These are phyloP conservation scores for Endocarpon pusillum DNA, from an alignment of 495 filamentous ascomycete genomes.

Conservation along the genomic window DNA sequence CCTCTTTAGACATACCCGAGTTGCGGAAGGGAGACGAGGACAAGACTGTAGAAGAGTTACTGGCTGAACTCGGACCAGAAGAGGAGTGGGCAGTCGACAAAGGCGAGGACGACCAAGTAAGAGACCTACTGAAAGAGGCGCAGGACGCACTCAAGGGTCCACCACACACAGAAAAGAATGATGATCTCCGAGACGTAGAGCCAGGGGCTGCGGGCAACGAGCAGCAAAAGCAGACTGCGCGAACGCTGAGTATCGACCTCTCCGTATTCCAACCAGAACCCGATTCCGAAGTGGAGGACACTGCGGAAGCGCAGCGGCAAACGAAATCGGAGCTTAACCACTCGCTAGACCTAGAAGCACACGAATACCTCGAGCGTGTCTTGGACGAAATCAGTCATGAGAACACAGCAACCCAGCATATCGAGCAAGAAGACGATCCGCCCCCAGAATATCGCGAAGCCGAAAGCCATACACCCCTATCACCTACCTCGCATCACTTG, in stretches of 20 bases:
- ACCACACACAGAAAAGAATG: constrained; percentile 1
- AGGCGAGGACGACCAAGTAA: constrained; percentile 13
- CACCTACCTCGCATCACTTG: background rate
- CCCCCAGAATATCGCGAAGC: constrained; percentile 1
- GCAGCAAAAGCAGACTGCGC: background rate
- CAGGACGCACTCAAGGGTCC: constrained; percentile 1
- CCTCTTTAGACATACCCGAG: constrained; percentile 1
- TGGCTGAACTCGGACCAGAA: constrained; percentile 19
- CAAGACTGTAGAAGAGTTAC: constrained; percentile 19
- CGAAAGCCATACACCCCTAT: no score
- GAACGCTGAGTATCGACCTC: background rate
- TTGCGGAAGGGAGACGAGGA: constrained; percentile 8
- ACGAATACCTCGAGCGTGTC: constrained; percentile 8
- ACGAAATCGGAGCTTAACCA: no score
- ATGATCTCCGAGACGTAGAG: constrained; percentile 8
- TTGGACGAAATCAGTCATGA: constrained; percentile 8
- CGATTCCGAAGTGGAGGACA: background rate
- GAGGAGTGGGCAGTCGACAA: constrained; percentile 16
- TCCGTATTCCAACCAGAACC: background rate
- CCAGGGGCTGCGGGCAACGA: constrained; percentile 3
- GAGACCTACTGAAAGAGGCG: constrained; percentile 17
- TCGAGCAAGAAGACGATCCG: background rate
- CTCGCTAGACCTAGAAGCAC: background rate
- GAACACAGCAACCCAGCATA: background rate
- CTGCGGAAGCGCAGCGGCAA: no score